phyloP scores from a whole-genome alignment of 768 basidiomycete species.

The Sporobolomyces phaffii region DNA sequence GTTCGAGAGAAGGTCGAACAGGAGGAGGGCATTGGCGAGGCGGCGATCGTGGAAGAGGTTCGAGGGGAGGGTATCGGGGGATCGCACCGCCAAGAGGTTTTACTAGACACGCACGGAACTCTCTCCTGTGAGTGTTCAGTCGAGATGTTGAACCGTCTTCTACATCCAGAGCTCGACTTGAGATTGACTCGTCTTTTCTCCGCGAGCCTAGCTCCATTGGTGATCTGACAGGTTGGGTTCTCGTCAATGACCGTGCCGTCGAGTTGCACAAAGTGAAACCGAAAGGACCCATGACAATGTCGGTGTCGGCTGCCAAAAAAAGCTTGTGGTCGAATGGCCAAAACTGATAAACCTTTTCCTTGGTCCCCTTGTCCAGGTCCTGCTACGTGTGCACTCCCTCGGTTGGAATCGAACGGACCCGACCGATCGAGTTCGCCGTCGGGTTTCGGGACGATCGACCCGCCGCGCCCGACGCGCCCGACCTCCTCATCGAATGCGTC shows the following conservation, averaged over 20 bases:
- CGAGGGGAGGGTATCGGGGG: neutral
- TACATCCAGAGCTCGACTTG: too few relatives aligned
- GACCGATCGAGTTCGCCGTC: neutral
- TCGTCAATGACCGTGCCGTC: neutral
- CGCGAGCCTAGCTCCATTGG: neutral
- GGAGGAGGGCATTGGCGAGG: neutral
- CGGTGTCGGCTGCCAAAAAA: neutral
- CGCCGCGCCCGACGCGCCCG: neutral
- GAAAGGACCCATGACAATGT: neutral
- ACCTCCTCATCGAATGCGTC: neutral
- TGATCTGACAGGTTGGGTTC: neutral
- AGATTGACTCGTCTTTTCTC: too few relatives aligned
- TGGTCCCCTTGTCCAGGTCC: neutral
- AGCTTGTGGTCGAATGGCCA: too few relatives aligned
- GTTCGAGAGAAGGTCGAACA: neutral
- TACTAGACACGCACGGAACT: neutral
- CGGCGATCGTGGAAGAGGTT: neutral
- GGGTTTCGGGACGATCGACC: conserved; percentile 6
- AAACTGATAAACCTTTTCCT: neutral
- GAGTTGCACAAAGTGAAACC: conserved; percentile 1
- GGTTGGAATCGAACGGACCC: neutral
- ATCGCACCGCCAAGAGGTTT: neutral
- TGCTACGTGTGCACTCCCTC: neutral
- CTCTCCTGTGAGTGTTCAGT: neutral
- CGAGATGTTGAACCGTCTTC: too few relatives aligned